These are phyloP conservation scores for Urtica urens DNA, from an alignment of 306 rosid species.

Conservation along the genomic window DNA sequence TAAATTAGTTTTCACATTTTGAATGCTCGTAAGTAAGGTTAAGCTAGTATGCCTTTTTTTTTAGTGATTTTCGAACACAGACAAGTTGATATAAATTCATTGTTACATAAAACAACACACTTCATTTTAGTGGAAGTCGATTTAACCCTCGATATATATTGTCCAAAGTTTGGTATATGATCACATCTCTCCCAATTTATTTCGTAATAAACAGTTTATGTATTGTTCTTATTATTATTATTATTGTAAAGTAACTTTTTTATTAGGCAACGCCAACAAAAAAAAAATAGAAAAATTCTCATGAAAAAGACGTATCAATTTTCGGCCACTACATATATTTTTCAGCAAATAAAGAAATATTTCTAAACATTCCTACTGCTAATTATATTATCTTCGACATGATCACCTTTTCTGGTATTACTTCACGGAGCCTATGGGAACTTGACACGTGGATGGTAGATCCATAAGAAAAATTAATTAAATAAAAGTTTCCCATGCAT, in stretches of 20 bases:
- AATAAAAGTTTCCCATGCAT: not conserved
- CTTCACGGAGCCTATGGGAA: not conserved
- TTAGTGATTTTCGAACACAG: no score
- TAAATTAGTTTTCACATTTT: no score
- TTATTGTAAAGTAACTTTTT: not conserved
- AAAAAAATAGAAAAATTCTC: not conserved
- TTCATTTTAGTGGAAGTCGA: constrained; percentile 4
- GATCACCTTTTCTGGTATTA: not conserved
- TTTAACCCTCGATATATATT: not conserved
- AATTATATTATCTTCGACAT: no score
- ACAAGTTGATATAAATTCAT: no score
- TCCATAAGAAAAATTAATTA: not conserved
- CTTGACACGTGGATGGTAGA: not conserved
- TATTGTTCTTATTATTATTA: not conserved
- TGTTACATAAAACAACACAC: not conserved
- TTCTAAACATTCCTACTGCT: no score
- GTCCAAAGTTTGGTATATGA: not conserved
- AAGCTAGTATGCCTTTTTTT: no score
- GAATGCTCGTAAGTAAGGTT: no score
- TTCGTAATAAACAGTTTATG: not conserved
- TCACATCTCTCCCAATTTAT: constrained; percentile 1
- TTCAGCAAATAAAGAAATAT: no score
- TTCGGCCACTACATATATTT: not conserved
- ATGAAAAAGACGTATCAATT: not conserved
- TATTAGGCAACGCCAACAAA: not conserved